These are phyloP conservation scores for Yamadazyma epiphylla DNA, from an alignment of 1,139 yeast genomes.

Conservation along the genomic window DNA sequence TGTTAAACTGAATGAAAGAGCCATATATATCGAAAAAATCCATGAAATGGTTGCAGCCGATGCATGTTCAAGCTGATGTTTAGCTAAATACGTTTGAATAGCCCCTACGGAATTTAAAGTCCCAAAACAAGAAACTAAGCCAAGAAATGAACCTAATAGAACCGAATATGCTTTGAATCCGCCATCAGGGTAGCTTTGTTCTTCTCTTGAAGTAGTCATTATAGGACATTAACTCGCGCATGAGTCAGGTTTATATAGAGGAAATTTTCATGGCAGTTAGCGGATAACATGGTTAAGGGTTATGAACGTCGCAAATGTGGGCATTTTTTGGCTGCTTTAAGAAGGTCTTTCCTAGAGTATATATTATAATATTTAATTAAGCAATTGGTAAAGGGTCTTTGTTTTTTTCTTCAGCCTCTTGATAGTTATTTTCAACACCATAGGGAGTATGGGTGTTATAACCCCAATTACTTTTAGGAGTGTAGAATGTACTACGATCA, in stretches of 20 bases:
- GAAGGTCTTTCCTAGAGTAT: too few species aligned
- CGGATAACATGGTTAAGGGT: too few species aligned
- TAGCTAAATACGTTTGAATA: slow-evolving; percentile 55
- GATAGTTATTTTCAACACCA: slow-evolving; percentile 5
- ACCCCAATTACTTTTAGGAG: slow-evolving; percentile 19
- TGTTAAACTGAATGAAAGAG: slow-evolving; percentile 55
- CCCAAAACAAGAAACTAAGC: slow-evolving; percentile 58
- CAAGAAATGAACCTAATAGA: slow-evolving; percentile 60
- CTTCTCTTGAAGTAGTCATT: background rate
- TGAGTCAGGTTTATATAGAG: too few species aligned
- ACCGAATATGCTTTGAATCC: slow-evolving; percentile 57
- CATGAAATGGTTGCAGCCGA: slow-evolving; percentile 54
- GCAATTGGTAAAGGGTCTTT: too few species aligned
- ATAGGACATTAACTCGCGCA: background rate
- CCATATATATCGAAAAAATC: slow-evolving; percentile 63
- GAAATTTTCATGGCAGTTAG: too few species aligned
- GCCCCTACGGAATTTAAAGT: slow-evolving; percentile 62
- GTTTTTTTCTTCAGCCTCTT: too few species aligned
- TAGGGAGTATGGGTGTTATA: slow-evolving; percentile 20
- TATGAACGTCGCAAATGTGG: too few species aligned
- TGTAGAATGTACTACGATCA: slow-evolving; percentile 20
- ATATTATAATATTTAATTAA: too few species aligned
- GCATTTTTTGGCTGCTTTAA: too few species aligned
- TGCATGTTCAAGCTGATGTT: slow-evolving; percentile 45
- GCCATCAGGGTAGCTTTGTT: slow-evolving; percentile 54